Evolutionary conservation across 306 rosid genomes (phyloP).

Genomic region (Mimosa pudica): DNA sequence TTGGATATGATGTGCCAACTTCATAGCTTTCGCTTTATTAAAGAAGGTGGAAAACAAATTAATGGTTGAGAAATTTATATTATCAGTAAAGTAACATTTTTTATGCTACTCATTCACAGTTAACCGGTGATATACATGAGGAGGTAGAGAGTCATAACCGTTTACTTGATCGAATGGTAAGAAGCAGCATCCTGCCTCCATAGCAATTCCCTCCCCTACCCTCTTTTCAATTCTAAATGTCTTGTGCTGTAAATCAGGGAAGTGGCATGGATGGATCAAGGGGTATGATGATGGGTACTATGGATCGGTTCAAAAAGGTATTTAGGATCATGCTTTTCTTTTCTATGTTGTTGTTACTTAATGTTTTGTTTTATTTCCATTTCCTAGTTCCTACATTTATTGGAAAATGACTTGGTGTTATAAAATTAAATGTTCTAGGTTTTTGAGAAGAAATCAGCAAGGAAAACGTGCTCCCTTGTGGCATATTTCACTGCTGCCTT

Average conservation of each 20-base stretch:
- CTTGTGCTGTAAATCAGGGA: slow-evolving; percentile 59
- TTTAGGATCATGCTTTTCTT: slow-evolving; percentile 3
- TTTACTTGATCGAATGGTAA: slow-evolving; percentile 84
- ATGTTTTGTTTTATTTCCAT: slow-evolving; percentile 22
- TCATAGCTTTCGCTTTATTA: background rate
- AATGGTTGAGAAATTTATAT: slow-evolving; percentile 30
- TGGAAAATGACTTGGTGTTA: slow-evolving; percentile 28
- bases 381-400: slow-evolving; percentile 24
- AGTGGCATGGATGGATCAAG: slow-evolving; percentile 86
- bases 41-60: background rate
- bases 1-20: slow-evolving; percentile 2
- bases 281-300: slow-evolving; percentile 92
- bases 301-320: slow-evolving; percentile 96
- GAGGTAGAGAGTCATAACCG: slow-evolving; percentile 90
- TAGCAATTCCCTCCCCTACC: slow-evolving; percentile 9
- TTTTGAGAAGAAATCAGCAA: slow-evolving; percentile 78
- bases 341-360: slow-evolving; percentile 4
- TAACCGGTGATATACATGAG: slow-evolving; percentile 93
- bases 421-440: slow-evolving; percentile 59
- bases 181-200: slow-evolving; percentile 24
- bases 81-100: slow-evolving; percentile 12
- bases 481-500: slow-evolving; percentile 66
- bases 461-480: slow-evolving; percentile 71
- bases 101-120: slow-evolving; percentile 52
- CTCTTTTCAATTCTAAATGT: slow-evolving; percentile 19